Base-by-base conservation (phyloP, 257 asterid species). In the Fraxinus pennsylvanica region DNA sequence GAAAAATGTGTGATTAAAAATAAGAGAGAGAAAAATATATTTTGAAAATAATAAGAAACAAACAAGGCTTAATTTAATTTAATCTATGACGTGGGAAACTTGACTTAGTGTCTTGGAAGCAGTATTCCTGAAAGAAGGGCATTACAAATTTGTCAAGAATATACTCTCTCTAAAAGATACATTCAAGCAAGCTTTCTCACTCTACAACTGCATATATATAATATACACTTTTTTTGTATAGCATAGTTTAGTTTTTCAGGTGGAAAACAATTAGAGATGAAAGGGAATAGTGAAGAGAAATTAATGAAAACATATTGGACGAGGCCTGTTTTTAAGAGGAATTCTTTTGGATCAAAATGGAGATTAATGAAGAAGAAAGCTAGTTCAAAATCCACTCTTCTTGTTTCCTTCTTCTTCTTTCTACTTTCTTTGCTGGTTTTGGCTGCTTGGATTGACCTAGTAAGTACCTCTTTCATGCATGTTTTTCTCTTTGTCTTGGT, bases 221-320 rank as follows among this genome's bases (percentile, higher is more conserved):
- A 9, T 30, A 35, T 36, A 36, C 39, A 36, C 13, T 1, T 39
- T 8, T 39, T 39, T 39, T 39, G 45, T 39, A 39, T 1, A 39
- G 45, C 10, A 9, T 39, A 39, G 12, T 39, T 39, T 39, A 36
- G 39, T 4, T 36, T 36, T 36, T 36, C 8, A 36, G 7, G 39
- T 35, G 45, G 45, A 2, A 39, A 39, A 39, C 45, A 39, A 8
- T 1, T 39, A 9, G 63, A 47, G 63, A 88, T 85, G 91, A 87
- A 79, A 78, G 84, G 83, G 78, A 75, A 78, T 35, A 79, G 35
- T 30, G 75, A 84, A 30, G 89, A 91, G 81, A 91, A 84, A 82
- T 38, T 84, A 82, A 87, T 76, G 91, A 89, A 77, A 14, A 69
- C 68, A 43, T 85, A 75, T 19, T 88, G 94, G 96, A 79, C 87